phyloP scores from a whole-genome alignment of 148 eudicot species.

The Silene uniflora region DNA sequence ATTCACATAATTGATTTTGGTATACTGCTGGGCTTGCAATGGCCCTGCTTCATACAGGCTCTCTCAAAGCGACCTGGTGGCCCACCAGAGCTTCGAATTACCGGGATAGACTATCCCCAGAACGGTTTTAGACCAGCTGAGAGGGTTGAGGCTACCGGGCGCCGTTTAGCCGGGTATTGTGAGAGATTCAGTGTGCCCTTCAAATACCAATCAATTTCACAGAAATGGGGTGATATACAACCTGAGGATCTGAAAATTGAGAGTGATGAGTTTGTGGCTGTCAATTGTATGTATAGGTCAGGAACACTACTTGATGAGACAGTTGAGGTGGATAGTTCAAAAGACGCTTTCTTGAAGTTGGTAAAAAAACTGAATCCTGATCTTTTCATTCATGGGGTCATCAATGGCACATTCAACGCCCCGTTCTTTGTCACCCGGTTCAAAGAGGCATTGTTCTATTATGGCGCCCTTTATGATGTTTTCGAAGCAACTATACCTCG shows the following conservation, averaged over 20 bases:
- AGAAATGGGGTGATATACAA: conserved; percentile 36
- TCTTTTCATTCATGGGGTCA: conserved; percentile 43
- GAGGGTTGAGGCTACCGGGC: conserved; percentile 42
- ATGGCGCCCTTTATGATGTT: conserved; percentile 37
- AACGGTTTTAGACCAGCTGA: conserved; percentile 46
- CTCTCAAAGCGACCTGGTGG: conserved; percentile 31
- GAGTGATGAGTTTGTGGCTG: conserved; percentile 39
- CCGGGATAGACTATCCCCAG: conserved; percentile 48
- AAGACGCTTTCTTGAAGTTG: conserved; percentile 44
- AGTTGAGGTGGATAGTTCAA: conserved; percentile 35
- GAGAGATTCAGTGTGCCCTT: conserved; percentile 47
- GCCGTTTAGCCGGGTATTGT: conserved; percentile 41
- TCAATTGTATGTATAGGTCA: conserved; percentile 42
- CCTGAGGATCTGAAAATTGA: conserved; percentile 35
- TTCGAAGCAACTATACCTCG: conserved; percentile 38
- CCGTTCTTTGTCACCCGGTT: conserved; percentile 59
- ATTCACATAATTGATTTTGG: conserved; percentile 50
- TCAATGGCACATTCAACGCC: conserved; percentile 48
- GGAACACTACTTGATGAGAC: conserved; percentile 47
- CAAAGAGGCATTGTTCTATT: conserved; percentile 44
- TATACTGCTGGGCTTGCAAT: conserved; percentile 37
- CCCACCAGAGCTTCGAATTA: conserved; percentile 39
- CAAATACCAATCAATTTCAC: conserved; percentile 35
- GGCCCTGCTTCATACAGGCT: conserved; percentile 42
- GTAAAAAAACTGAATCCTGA: conserved; percentile 41